These are phyloP conservation scores for Paramyrothecium roridum DNA, from an alignment of 2,329 filamentous ascomycete species.

Conservation along the genomic window DNA sequence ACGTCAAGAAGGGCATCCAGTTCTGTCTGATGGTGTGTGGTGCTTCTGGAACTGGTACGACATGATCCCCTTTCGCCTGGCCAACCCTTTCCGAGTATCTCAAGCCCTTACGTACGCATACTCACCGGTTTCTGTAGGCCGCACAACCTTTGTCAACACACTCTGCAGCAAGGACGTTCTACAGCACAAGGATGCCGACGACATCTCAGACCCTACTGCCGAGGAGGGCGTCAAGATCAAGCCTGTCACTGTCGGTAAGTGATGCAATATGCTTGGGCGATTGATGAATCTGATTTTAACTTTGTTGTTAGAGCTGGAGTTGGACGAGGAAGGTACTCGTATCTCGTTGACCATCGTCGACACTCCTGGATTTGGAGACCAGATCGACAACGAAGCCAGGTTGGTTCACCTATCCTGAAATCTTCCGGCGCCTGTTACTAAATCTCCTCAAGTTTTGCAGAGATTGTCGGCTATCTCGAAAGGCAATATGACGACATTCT, in stretches of 20 bases:
- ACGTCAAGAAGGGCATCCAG: conserved; percentile 99
- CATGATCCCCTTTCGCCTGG: conserved; percentile 13
- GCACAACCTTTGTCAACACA: conserved; percentile 99
- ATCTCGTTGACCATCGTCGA: conserved; percentile 98
- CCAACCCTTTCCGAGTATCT: neutral
- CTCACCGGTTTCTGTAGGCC: conserved; percentile 55
- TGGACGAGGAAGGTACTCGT: conserved; percentile 97
- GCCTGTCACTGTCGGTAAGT: conserved; percentile 88
- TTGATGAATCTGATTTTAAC: conserved; percentile 11
- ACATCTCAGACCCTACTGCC: conserved; percentile 81
- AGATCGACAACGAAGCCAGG: conserved; percentile 99
- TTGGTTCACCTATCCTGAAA: conserved; percentile 35
- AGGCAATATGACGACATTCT: conserved; percentile 99
- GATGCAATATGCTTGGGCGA: neutral
- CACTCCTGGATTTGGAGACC: conserved; percentile 96
- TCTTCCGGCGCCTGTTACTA: neutral
- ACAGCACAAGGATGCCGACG: conserved; percentile 87
- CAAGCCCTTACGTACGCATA: neutral
- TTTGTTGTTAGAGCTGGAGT: conserved; percentile 69
- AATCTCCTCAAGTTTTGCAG: conserved; percentile 68
- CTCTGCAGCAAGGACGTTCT: conserved; percentile 95
- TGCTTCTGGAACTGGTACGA: conserved; percentile 92
- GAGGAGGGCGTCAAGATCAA: conserved; percentile 99
- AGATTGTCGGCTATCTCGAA: conserved; percentile 98
- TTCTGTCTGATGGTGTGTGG: conserved; percentile 99